Evolutionary conservation across 169 alveolate genomes (phyloP), one percentile per base, ranked within the genome.

Genomic region (Cryptosporidium sp.): DNA sequence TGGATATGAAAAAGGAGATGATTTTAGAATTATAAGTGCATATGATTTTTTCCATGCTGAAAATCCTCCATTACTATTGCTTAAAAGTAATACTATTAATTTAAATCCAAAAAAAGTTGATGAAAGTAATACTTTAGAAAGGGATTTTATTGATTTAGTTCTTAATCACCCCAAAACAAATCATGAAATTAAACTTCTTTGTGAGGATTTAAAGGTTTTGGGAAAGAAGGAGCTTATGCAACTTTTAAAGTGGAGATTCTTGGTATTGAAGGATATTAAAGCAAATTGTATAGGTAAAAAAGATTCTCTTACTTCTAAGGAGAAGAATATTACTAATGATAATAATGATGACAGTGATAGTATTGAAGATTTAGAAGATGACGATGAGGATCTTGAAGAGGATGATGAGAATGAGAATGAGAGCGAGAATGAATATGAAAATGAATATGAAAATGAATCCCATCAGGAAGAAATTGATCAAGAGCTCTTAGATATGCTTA

Each of bases 231-330:
- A 96, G 44, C 86, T 96, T 18, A 92, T 91, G 71, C 92, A 86
- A 31, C 75, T 96, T 26, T 91, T 96, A 45, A 96, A 96, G 85
- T 96, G 98, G 98, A 86, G 98, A 31, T 85, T 93, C 45, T 92
- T 91, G 67, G 73, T 95, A 31, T 56, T 75, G 71, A 91, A 70
- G 53, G 53, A 62, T 42, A 37, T 91, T 10, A 70, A 71, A 23
- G 7, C 52, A 16, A 42, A 16, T 3, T 21, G 16, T 3, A 1
- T 1, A 56, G 35, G 67, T 8, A 21, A 21, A 56, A 26, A 56
- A 44, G 84, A 58, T 35, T 91, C 62, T 68, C 56, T 69, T 71
- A 75, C 37, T 89, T 52, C 44, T 85, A 91, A 71, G 85, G 85
- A 42, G 51, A 92, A 5, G 48, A 75, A 33, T 73, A 37, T 2